These are phyloP conservation scores for Cryptococcus sp. DNA, from an alignment of 1,284 basidiomycete genomes.

Conservation along the genomic window DNA sequence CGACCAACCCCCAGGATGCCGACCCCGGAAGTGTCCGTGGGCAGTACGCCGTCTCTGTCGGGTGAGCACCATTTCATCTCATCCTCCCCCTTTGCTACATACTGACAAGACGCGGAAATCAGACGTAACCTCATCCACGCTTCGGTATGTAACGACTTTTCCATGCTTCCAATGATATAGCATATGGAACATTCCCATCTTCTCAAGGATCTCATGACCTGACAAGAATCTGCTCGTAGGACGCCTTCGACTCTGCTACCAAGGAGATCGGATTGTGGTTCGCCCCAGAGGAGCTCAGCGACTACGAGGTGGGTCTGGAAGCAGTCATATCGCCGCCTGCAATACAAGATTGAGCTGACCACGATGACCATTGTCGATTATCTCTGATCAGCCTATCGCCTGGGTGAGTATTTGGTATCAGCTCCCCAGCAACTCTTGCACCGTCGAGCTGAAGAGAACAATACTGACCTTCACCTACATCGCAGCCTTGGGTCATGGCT, in stretches of 20 bases:
- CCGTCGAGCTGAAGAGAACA: not conserved
- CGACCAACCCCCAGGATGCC: constrained; percentile 49
- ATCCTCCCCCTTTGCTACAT: not conserved
- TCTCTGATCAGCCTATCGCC: constrained; percentile 39
- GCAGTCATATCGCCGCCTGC: not conserved
- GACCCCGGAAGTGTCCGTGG: constrained; percentile 48
- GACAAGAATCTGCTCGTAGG: constrained; percentile 17
- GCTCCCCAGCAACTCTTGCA: not conserved
- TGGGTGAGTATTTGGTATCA: constrained; percentile 29
- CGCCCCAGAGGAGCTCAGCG: constrained; percentile 52
- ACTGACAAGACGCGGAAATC: constrained; percentile 5
- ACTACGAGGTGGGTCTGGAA: constrained; percentile 43
- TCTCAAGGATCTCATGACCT: no score
- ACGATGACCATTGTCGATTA: not conserved
- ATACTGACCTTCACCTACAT: constrained; percentile 4
- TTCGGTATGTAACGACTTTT: constrained; percentile 29
- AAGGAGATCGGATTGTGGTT: constrained; percentile 58
- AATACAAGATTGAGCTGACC: not conserved
- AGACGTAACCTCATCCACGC: constrained; percentile 57
- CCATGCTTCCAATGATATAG: not conserved
- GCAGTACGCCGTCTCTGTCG: constrained; percentile 50
- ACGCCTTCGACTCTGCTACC: constrained; percentile 56
- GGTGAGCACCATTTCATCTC: constrained; percentile 19
- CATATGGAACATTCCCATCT: not conserved
- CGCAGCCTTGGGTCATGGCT: constrained; percentile 46